Evolutionary conservation across 2,329 filamentous ascomycete species (phyloP).

Genomic region (Trichophaea hybrida): DNA sequence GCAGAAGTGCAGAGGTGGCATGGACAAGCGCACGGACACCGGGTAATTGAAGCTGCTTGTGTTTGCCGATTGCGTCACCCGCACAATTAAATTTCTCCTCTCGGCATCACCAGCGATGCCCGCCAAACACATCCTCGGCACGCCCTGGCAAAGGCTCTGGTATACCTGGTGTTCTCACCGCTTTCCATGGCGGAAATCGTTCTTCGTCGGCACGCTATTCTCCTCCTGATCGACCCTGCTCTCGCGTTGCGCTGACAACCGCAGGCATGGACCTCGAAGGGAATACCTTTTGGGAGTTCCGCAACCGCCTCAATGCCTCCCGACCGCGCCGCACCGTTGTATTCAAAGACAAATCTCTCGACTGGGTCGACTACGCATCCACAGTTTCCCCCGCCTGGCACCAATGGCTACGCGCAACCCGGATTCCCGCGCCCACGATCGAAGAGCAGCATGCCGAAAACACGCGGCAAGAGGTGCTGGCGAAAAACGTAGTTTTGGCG

Average conservation of each 20-base stretch:
- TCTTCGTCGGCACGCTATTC: slow-evolving; percentile 14
- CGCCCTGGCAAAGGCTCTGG: slow-evolving; percentile 9
- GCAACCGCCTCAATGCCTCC: slow-evolving; percentile 30
- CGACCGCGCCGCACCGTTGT: slow-evolving; percentile 21
- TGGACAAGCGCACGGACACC: not conserved
- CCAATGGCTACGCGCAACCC: slow-evolving; percentile 52
- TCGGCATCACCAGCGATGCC: too few relatives aligned
- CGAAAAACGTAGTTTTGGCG: slow-evolving; percentile 44
- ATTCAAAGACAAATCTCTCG: slow-evolving; percentile 15
- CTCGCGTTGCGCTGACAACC: not conserved
- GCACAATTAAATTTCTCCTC: too few relatives aligned
- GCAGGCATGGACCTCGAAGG: slow-evolving; percentile 49
- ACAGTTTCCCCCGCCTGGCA: slow-evolving; percentile 43
- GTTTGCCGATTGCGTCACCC: too few relatives aligned
- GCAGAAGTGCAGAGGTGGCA: not conserved
- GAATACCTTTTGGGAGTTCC: slow-evolving; percentile 58
- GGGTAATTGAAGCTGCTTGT: too few relatives aligned
- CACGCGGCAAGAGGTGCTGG: slow-evolving; percentile 37
- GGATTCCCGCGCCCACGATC: slow-evolving; percentile 41
- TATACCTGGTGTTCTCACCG: slow-evolving; percentile 19
- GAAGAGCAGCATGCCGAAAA: slow-evolving; percentile 44
- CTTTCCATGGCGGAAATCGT: slow-evolving; percentile 17
- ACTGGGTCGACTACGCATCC: slow-evolving; percentile 20
- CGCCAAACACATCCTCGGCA: not conserved
- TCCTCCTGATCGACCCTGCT: not conserved